Percentiles rank a stretch among this genome's conserved stretches.
Conservation (phyloP, 768 basidiomycete genomes). For the Boletus vermiculosoides region DNA sequence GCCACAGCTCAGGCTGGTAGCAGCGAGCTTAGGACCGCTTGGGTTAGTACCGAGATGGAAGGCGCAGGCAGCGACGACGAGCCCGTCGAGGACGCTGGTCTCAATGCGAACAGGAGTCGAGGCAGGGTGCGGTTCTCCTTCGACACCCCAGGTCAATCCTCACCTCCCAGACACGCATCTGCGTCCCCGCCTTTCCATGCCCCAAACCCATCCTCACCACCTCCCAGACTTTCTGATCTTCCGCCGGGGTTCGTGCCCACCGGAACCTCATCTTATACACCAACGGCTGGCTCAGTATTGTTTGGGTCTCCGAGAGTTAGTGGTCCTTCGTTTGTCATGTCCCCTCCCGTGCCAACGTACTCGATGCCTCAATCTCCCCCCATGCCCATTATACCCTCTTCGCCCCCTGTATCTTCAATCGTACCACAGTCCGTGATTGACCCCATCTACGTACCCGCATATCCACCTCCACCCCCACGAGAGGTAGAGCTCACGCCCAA, state of each 20-base stretch:
- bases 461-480: slow-evolving; percentile 21
- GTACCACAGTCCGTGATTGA: neutral
- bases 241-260: slow-evolving; percentile 33
- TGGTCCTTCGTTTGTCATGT: slow-evolving; percentile 9
- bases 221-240: slow-evolving; percentile 18
- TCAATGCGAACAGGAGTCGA: slow-evolving; percentile 2
- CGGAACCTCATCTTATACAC: slow-evolving; percentile 14
- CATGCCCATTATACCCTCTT: slow-evolving; percentile 5
- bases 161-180: slow-evolving; percentile 10
- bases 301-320: slow-evolving; percentile 6
- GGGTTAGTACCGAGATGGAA: slow-evolving; percentile 47
- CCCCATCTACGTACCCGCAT: slow-evolving; percentile 13
- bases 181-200: slow-evolving; percentile 12
- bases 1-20: slow-evolving; percentile 19
- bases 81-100: slow-evolving; percentile 18
- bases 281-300: slow-evolving; percentile 8
- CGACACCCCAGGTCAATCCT: slow-evolving; percentile 15
- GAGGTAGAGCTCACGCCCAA: slow-evolving; percentile 56
- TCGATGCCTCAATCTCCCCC: slow-evolving; percentile 21
- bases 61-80: slow-evolving; percentile 29
- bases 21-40: slow-evolving; percentile 29
- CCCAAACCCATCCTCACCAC: slow-evolving; percentile 16
- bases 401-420: neutral
- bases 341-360: slow-evolving; percentile 20
- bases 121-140: slow-evolving; percentile 19